Evolutionary conservation across 805 yeast genomes (phyloP).

Genomic region (Saccharomycopsis sp.): DNA sequence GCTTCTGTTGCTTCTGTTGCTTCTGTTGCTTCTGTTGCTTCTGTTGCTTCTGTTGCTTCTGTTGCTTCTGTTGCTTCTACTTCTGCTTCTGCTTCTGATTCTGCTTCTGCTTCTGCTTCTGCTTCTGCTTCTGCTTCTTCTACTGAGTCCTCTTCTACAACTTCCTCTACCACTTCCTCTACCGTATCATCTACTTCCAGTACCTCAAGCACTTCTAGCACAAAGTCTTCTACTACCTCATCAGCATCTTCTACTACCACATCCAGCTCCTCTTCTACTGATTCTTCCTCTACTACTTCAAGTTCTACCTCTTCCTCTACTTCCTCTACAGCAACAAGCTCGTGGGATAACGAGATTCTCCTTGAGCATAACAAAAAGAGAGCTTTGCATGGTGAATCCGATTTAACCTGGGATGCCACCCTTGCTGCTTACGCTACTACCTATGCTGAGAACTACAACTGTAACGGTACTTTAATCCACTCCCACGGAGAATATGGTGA

Average conservation of each 20-base stretch:
- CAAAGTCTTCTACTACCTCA: conserved; percentile 23
- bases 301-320: conserved; percentile 25
- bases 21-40: conserved; percentile 9
- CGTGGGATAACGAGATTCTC: conserved; percentile 36
- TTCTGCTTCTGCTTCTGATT: background rate
- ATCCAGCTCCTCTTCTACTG: conserved; percentile 12
- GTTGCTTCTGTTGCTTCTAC: background rate
- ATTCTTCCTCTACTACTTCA: conserved; percentile 19
- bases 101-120: background rate
- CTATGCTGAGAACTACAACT: conserved; percentile 49
- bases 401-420: conserved; percentile 47
- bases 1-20: conserved; percentile 21
- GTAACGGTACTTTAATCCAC: conserved; percentile 52
- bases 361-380: conserved; percentile 56
- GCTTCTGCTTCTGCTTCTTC: conserved; percentile 5
- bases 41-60: background rate
- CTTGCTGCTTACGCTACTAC: conserved; percentile 48
- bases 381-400: conserved; percentile 42
- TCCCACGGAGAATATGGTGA: conserved; percentile 67
- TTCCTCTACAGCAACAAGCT: conserved; percentile 18
- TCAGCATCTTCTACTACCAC: conserved; percentile 17
- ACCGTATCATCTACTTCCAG: conserved; percentile 23
- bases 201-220: conserved; percentile 24
- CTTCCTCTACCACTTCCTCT: conserved; percentile 24
- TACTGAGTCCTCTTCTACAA: conserved; percentile 23